These are phyloP conservation scores for Trypanosomatidae sp. DNA, from an alignment of 208 protist species.

Conservation along the genomic window DNA sequence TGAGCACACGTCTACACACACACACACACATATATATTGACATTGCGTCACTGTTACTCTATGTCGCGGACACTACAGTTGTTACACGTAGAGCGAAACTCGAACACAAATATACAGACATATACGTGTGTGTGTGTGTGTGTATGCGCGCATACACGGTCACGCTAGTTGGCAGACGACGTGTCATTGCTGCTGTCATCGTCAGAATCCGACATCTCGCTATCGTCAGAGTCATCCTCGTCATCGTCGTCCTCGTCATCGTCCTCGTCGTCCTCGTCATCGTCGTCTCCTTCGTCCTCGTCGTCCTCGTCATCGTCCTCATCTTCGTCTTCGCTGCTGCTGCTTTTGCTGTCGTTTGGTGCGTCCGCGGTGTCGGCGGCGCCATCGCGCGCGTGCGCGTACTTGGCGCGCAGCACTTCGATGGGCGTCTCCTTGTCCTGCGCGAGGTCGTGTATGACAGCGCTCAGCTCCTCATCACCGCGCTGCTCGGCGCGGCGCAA, in stretches of 20 bases:
- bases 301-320: constrained; percentile 12
- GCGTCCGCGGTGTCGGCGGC: too few relatives aligned
- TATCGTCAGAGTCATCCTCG: too few relatives aligned
- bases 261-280: constrained; percentile 8
- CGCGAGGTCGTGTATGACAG: constrained; percentile 58
- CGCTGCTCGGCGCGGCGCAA: constrained; percentile 49
- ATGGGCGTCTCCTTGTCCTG: constrained; percentile 72
- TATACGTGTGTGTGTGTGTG: too few relatives aligned
- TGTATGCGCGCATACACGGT: too few relatives aligned
- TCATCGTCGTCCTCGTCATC: constrained; percentile 6
- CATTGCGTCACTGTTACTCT: too few relatives aligned
- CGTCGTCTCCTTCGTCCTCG: constrained; percentile 14
- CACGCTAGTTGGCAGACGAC: too few relatives aligned
- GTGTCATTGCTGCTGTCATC: too few relatives aligned
- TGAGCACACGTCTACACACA: too few relatives aligned
- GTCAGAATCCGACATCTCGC: not conserved
- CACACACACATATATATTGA: too few relatives aligned
- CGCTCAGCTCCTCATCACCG: constrained; percentile 42
- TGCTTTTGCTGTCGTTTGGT: constrained; percentile 12
- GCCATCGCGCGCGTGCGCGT: constrained; percentile 10
- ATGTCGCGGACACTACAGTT: too few relatives aligned
- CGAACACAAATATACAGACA: too few relatives aligned
- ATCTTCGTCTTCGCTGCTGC: constrained; percentile 10
- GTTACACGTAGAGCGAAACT: too few relatives aligned
- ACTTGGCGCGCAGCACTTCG: constrained; percentile 63